Conservation (phyloP, 1,284 basidiomycete genomes). For the Boletus subluridellus region DNA sequence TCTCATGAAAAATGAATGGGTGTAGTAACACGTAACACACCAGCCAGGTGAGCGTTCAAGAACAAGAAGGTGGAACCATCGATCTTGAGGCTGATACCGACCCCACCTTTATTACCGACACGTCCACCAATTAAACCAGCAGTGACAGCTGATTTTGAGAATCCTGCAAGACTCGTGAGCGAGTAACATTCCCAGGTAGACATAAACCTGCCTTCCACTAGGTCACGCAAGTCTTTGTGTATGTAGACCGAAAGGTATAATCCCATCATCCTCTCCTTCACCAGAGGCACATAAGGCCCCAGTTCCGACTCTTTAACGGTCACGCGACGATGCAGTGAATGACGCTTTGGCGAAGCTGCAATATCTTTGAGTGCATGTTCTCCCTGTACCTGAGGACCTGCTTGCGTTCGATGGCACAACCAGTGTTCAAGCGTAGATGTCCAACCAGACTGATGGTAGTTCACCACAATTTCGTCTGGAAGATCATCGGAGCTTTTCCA, state of each 20-base stretch:
- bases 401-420: conserved; percentile 52
- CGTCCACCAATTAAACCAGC: conserved; percentile 84
- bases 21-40: conserved; percentile 35
- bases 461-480: conserved; percentile 35
- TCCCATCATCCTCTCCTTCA: conserved; percentile 87
- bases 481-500: conserved; percentile 38
- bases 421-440: conserved; percentile 71
- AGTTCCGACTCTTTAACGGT: conserved; percentile 43
- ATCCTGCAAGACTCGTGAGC: conserved; percentile 42
- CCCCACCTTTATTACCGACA: conserved; percentile 83
- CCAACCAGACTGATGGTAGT: conserved; percentile 51
- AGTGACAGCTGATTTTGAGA: conserved; percentile 71
- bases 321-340: conserved; percentile 34
- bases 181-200: not conserved
- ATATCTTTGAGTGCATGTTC: conserved; percentile 22
- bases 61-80: conserved; percentile 74
- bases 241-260: conserved; percentile 75
- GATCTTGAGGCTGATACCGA: conserved; percentile 78
- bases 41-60: conserved; percentile 85
- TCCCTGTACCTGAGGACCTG: conserved; percentile 17
- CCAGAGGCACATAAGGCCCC: conserved; percentile 75
- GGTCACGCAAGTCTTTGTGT: conserved; percentile 58
- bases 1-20: conserved; percentile 1
- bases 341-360: conserved; percentile 24
- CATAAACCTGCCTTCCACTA: conserved; percentile 53